Base-by-base conservation (phyloP, 331 rosid genomes). In the Phaseolus coccineus region DNA sequence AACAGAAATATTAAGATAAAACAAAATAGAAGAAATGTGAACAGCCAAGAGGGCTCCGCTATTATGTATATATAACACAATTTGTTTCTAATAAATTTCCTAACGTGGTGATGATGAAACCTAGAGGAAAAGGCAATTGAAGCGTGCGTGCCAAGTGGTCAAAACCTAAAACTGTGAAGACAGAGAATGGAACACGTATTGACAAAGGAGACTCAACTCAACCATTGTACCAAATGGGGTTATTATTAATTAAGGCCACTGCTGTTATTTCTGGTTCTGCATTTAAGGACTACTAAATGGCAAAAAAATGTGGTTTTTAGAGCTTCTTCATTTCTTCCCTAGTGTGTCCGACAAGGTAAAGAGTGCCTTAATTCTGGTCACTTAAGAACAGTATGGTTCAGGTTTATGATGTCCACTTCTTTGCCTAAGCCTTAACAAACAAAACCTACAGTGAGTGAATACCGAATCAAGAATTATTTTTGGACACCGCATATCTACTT, bases 111-210 rank as follows among this genome's bases (percentile, higher is more conserved):
- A 74, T 56, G 83, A 72, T 22, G 70, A 76, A 72, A 46, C 33
- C 33, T 40, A 40, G 48, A 42, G 15, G 56, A 77, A 61, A 63
- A 14, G 52, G 68, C 47, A 44, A 53, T 53, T 44, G 62, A 10
- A 12, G 64, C 8, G 5, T 46, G 62, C 27, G 10, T 50, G 89
- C 77, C 91, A 90, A 84, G 85, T 88, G 89, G 84, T 74, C 64
- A 73, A 79, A 78, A 61, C 12, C 53, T 10, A 65, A 47, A 77
- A 58, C 67, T 64, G 48, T 33, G 56, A 72, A 65, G 79, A 44
- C 72, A 66, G 65, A 46, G 65, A 67, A 66, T 59, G 39, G 65
- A 67, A 50, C 80, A 64, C 77, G 74, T 46, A 19, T 22, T 63
- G 67, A 53, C 5, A 72, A 70, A 52, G 71, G 82, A 68, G 64